Evolutionary conservation across 164 flowering plant genomes (phyloP).

Genomic region (Nelumbo lutea): DNA sequence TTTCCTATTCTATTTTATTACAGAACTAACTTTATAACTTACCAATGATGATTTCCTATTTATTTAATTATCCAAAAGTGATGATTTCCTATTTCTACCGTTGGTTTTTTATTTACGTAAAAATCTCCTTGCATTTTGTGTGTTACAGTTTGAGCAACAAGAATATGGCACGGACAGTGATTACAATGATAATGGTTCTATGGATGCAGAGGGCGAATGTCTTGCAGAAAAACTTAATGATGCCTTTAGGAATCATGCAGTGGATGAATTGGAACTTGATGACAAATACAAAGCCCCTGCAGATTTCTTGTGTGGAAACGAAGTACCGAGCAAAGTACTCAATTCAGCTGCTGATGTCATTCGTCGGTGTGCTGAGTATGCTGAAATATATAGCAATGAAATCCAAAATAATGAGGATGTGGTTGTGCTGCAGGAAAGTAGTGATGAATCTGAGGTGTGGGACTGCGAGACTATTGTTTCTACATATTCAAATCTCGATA

Average conservation of each 20-base stretch:
- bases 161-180: slow-evolving; percentile 65
- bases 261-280: slow-evolving; percentile 43
- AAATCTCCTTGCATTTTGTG: neutral
- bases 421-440: slow-evolving; percentile 61
- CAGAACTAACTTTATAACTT: too few species aligned
- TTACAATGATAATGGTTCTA: slow-evolving; percentile 33
- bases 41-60: neutral
- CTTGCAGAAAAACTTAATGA: slow-evolving; percentile 55
- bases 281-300: slow-evolving; percentile 55
- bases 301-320: slow-evolving; percentile 39
- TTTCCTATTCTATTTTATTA: too few species aligned
- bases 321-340: slow-evolving; percentile 14
- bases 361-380: slow-evolving; percentile 67
- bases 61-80: neutral
- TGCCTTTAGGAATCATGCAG: slow-evolving; percentile 33
- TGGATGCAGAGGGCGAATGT: slow-evolving; percentile 42
- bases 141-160: slow-evolving; percentile 56
- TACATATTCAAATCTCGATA: slow-evolving; percentile 91
- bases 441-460: slow-evolving; percentile 79
- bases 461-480: slow-evolving; percentile 90
- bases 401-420: slow-evolving; percentile 32
- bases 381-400: slow-evolving; percentile 57
- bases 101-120: neutral
- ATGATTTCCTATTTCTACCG: neutral
- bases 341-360: slow-evolving; percentile 56